Evolutionary conservation across 108 stramenopile genomes (phyloP), one percentile per base, ranked within the genome.

Genomic region (Cyclotella distinguenda): DNA sequence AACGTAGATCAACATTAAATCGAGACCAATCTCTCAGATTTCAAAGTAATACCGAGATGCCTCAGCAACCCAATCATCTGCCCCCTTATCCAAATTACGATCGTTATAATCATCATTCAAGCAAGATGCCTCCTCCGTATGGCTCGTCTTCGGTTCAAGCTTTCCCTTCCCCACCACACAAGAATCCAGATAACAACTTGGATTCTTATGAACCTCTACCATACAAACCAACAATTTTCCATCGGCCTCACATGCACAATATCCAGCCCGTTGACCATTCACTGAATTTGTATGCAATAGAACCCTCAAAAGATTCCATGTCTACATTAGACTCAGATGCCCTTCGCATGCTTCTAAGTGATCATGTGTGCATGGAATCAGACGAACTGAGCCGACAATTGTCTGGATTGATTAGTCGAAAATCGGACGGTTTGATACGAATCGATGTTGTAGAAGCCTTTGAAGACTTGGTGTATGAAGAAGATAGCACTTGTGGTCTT

Each of bases 1-100:
- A 53, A 35, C 64, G 73, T 4, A 40, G 73, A 36, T 36, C 64
- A 65, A 64, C 56, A 12, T 56, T 73, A n/a, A 57, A 73, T 36
- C 56, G 56, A 45, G 10, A 55, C n/a, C 43, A 65, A 23, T 35
- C 56, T 22, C 64, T 73, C 64, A 39, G 38, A 25, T 11, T 52
- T 6, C 28, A 55, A 23, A 19, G 30, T 11, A n/a, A 56, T 30
- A 39, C 45, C 12, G 27, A 25, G 10, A 26, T 30, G 13, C 67
- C 31, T 11, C 67, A 33, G 22, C 42, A 43, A 38, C 45, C 45
- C 6, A n/a, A n/a, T n/a, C n/a, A n/a, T n/a, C n/a, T n/a, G n/a
- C n/a, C n/a, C n/a, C n/a, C n/a, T n/a, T n/a, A n/a, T n/a, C n/a
- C n/a, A n/a, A n/a, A n/a, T n/a, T n/a, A n/a, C n/a, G n/a, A n/a